phyloP scores from a whole-genome alignment of 2,329 filamentous ascomycete genomes.

The Sporothrix inflata region DNA sequence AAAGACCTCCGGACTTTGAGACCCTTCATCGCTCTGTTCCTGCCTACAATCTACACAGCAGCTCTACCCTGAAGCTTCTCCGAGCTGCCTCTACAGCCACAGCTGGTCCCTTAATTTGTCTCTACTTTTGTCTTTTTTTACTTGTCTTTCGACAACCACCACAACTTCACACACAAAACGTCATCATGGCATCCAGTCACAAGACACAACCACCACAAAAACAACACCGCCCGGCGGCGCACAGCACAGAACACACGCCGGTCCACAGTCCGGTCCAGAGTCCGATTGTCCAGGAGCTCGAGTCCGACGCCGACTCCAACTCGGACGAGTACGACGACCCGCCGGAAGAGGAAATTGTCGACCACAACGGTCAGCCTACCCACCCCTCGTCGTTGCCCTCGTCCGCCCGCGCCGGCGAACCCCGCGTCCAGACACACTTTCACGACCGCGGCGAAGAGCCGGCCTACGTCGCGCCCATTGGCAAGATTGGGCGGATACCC shows the following conservation, averaged over 20 bases:
- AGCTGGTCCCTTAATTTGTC: no score
- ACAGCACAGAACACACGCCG: neutral
- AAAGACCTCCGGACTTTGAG: no score
- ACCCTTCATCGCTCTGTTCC: no score
- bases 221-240: neutral
- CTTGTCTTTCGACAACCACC: no score
- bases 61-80: neutral
- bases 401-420: neutral
- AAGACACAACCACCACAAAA: neutral
- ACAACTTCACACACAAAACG: neutral
- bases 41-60: neutral
- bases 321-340: slow-evolving; percentile 17
- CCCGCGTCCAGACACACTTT: slow-evolving; percentile 7
- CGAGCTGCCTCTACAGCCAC: neutral
- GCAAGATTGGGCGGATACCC: slow-evolving; percentile 41
- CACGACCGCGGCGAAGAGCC: slow-evolving; percentile 33
- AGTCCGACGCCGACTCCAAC: neutral
- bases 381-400: no score
- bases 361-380: no score
- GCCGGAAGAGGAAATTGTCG: slow-evolving; percentile 25
- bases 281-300: neutral
- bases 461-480: slow-evolving; percentile 48
- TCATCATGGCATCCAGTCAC: neutral
- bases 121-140: no score
- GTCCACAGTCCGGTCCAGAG: neutral